Evolutionary conservation across 768 basidiomycete genomes (phyloP).

Genomic region (Suillus hirtellus): DNA sequence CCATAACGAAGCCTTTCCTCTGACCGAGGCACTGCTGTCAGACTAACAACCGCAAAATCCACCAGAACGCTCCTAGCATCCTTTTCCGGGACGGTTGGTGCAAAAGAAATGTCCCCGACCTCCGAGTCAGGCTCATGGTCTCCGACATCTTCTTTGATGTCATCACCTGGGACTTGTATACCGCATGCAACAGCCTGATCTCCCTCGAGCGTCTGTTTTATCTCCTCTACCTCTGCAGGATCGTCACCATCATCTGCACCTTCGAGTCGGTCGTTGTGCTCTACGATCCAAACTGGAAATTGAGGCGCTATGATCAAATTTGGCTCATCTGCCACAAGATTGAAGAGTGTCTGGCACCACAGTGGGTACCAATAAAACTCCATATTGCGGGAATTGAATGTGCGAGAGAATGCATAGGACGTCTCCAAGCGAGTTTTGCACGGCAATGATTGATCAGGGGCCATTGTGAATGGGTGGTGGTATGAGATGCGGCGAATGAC

Average conservation of each 20-base stretch:
- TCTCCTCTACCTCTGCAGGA: not conserved
- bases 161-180: not conserved
- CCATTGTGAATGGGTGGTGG: not conserved
- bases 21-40: too few relatives aligned
- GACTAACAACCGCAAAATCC: too few relatives aligned
- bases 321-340: not conserved
- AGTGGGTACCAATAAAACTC: constrained; percentile 2
- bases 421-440: not conserved
- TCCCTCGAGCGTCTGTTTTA: not conserved
- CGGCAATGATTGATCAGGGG: not conserved
- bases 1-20: too few relatives aligned
- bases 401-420: constrained; percentile 1
- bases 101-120: too few relatives aligned
- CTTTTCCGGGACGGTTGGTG: too few relatives aligned
- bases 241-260: not conserved
- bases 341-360: too few relatives aligned
- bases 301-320: constrained; percentile 6
- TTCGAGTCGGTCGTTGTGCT: not conserved
- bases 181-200: too few relatives aligned
- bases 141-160: not conserved
- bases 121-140: not conserved
- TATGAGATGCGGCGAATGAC: too few relatives aligned
- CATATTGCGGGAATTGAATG: not conserved
- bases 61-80: too few relatives aligned
- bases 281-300: not conserved